These are phyloP conservation scores for Lactarius sanguifluus DNA, from an alignment of 768 basidiomycete species.

Conservation along the genomic window DNA sequence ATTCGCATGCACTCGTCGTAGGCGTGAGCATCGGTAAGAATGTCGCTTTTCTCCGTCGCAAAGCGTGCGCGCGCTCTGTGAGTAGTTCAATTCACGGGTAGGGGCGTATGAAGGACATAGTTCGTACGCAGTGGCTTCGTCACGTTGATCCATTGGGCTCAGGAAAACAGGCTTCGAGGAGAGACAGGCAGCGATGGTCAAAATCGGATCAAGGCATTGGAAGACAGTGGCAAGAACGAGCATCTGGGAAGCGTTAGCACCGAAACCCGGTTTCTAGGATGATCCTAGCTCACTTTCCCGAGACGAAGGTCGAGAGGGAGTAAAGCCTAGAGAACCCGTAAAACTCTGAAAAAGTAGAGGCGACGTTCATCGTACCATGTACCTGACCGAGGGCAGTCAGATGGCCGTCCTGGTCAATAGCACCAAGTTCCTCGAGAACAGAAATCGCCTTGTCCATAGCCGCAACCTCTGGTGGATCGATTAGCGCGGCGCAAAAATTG, in stretches of 20 bases:
- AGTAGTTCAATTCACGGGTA: neutral
- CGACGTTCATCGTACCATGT: slow-evolving; percentile 53
- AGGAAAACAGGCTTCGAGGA: slow-evolving; percentile 88
- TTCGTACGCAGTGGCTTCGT: slow-evolving; percentile 67
- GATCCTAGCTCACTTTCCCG: slow-evolving; percentile 57
- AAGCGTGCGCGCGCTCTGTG: slow-evolving; percentile 73
- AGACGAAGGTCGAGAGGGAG: slow-evolving; percentile 88
- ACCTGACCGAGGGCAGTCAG: slow-evolving; percentile 79
- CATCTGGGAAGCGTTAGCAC: slow-evolving; percentile 55
- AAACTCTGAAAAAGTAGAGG: neutral
- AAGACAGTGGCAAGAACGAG: slow-evolving; percentile 83
- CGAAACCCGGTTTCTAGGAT: neutral
- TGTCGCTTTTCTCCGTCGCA: slow-evolving; percentile 70
- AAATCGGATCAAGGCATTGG: slow-evolving; percentile 74
- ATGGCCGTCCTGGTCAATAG: slow-evolving; percentile 58
- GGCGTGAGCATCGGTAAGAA: slow-evolving; percentile 78
- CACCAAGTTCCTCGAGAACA: slow-evolving; percentile 74
- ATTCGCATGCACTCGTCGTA: slow-evolving; percentile 63
- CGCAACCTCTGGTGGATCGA: slow-evolving; percentile 75
- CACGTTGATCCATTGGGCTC: slow-evolving; percentile 78
- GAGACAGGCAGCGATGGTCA: slow-evolving; percentile 79
- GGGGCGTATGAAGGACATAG: neutral
- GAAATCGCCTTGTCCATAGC: slow-evolving; percentile 78
- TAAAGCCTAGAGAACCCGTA: slow-evolving; percentile 52
- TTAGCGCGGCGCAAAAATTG: slow-evolving; percentile 69